Evolutionary conservation across 768 basidiomycete species (phyloP).

Genomic region (Suillus placidus): DNA sequence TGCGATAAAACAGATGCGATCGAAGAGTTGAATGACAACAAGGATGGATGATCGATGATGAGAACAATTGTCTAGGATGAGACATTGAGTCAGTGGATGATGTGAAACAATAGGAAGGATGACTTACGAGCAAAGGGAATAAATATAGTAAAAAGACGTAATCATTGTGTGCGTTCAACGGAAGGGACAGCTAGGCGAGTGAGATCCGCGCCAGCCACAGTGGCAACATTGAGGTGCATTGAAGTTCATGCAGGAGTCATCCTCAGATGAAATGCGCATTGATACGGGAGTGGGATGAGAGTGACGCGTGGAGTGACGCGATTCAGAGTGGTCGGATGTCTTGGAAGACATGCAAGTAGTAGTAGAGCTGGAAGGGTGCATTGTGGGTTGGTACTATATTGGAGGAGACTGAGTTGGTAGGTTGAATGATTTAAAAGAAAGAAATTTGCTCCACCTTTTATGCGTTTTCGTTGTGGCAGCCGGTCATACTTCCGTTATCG

Average conservation of each 20-base stretch:
- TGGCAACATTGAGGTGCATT: slow-evolving; percentile 80
- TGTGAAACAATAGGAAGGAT: slow-evolving; percentile 15
- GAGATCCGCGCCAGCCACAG: slow-evolving; percentile 68
- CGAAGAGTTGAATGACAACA: slow-evolving; percentile 36
- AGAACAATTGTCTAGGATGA: slow-evolving; percentile 19
- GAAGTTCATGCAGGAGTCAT: slow-evolving; percentile 43
- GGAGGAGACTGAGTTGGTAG: too few species aligned
- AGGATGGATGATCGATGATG: slow-evolving; percentile 23
- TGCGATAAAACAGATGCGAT: slow-evolving; percentile 32
- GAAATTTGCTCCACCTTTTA: slow-evolving; percentile 27
- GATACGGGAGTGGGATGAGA: slow-evolving; percentile 28
- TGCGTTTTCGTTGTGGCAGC: slow-evolving; percentile 27
- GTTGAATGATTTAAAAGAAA: not conserved
- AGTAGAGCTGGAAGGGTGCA: slow-evolving; percentile 22
- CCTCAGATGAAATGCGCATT: slow-evolving; percentile 25
- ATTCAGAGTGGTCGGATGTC: slow-evolving; percentile 9
- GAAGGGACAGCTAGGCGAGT: slow-evolving; percentile 67
- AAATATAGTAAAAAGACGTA: slow-evolving; percentile 30
- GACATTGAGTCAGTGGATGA: not conserved
- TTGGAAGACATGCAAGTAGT: slow-evolving; percentile 15
- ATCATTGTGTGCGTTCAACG: slow-evolving; percentile 38
- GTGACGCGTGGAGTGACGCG: slow-evolving; percentile 13
- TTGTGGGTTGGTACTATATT: too few species aligned
- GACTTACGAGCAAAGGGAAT: slow-evolving; percentile 26
- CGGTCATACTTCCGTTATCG: slow-evolving; percentile 40